Conservation (phyloP, 2,329 filamentous ascomycete genomes). For the Alternaria alternata region DNA sequence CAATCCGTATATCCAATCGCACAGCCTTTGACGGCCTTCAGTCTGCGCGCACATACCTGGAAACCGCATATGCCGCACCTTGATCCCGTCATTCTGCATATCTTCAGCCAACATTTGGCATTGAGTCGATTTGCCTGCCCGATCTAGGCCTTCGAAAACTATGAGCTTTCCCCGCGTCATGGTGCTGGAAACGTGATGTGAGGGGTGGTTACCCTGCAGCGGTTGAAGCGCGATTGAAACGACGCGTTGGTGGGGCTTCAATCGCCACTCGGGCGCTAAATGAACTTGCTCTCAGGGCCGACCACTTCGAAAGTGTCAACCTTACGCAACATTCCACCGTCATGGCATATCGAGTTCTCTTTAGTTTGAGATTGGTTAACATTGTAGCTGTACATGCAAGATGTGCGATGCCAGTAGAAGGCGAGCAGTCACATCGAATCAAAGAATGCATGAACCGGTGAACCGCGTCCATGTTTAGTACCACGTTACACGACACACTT, state of each 20-base stretch:
- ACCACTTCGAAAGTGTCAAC: too few relatives aligned
- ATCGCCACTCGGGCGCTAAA: neutral
- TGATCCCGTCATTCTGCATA: conserved; percentile 60
- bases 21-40: neutral
- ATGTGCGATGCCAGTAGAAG: too few relatives aligned
- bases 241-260: conserved; percentile 7
- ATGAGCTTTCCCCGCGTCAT: conserved; percentile 74
- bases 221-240: conserved; percentile 4
- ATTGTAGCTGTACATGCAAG: too few relatives aligned
- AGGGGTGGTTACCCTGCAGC: neutral
- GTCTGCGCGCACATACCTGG: conserved; percentile 61
- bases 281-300: too few relatives aligned
- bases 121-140: conserved; percentile 92
- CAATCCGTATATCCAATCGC: too few relatives aligned
- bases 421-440: too few relatives aligned
- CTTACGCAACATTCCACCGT: too few relatives aligned
- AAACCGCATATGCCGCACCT: conserved; percentile 69
- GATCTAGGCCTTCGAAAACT: conserved; percentile 87
- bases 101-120: conserved; percentile 70
- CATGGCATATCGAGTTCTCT: too few relatives aligned
- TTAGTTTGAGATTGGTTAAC: too few relatives aligned
- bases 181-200: neutral
- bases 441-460: too few relatives aligned
- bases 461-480: too few relatives aligned
- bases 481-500: too few relatives aligned